Evolutionary conservation across 306 rosid genomes (phyloP).

Genomic region (Calophaca sinica): DNA sequence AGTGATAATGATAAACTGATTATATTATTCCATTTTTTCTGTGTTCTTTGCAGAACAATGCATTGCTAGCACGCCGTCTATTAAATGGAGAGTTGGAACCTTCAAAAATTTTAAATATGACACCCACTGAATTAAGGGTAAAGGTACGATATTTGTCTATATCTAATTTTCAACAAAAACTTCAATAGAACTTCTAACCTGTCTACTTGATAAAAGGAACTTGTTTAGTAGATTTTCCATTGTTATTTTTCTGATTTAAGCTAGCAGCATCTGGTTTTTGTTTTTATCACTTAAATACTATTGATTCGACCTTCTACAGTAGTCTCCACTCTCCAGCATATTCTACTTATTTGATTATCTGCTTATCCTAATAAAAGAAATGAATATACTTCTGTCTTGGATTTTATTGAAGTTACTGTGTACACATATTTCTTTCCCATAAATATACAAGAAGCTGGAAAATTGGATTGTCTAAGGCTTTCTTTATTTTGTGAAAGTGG

Average conservation of each 20-base stretch:
- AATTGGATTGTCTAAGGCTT: neutral
- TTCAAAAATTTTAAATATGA: conserved; percentile 77
- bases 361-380: neutral
- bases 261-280: conserved; percentile 1
- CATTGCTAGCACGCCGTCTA: conserved; percentile 69
- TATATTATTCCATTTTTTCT: conserved; percentile 4
- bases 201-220: conserved; percentile 8
- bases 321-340: conserved; percentile 31
- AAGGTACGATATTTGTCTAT: conserved; percentile 62
- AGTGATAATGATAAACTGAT: conserved; percentile 17
- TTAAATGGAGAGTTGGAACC: conserved; percentile 90
- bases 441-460: conserved; percentile 26
- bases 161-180: neutral
- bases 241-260: too few species aligned
- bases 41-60: conserved; percentile 62
- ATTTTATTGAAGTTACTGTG: neutral
- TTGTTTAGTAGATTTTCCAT: conserved; percentile 33
- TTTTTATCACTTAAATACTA: neutral
- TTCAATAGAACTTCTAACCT: conserved; percentile 12
- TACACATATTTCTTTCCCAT: too few species aligned
- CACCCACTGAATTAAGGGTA: conserved; percentile 88
- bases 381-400: conserved; percentile 19
- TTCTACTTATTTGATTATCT: conserved; percentile 8
- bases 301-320: conserved; percentile 5
- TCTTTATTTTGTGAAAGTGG: neutral